These are phyloP conservation scores for Pleurostoma richardsiae DNA, from an alignment of 2,329 filamentous ascomycete species.

Conservation along the genomic window DNA sequence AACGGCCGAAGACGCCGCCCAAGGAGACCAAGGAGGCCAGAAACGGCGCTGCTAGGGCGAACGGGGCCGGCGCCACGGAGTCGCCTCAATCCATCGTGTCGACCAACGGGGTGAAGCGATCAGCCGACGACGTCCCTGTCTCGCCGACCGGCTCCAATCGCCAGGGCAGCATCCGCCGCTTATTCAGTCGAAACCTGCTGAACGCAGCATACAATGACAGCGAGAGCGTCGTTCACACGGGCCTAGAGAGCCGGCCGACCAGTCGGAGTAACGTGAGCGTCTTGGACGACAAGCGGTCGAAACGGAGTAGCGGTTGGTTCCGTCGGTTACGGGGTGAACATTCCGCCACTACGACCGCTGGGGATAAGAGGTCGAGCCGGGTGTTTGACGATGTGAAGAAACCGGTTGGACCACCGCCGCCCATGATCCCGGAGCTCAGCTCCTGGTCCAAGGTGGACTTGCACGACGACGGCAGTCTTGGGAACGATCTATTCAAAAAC, in stretches of 20 bases:
- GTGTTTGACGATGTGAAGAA: conserved; percentile 29
- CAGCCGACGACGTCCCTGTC: conserved; percentile 43
- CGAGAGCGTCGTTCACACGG: conserved; percentile 28
- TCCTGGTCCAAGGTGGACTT: conserved; percentile 43
- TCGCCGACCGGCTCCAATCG: conserved; percentile 48
- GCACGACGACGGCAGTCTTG: conserved; percentile 37
- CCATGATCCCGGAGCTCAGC: conserved; percentile 55
- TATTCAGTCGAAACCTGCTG: conserved; percentile 51
- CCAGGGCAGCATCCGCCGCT: conserved; percentile 50
- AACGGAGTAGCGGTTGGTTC: conserved; percentile 56
- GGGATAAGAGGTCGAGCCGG: conserved; percentile 33
- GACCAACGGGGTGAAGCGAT: conserved; percentile 38
- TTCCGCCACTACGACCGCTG: conserved; percentile 13
- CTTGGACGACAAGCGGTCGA: conserved; percentile 47
- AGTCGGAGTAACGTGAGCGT: conserved; percentile 46
- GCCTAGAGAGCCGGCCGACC: conserved; percentile 31
- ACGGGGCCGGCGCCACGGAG: conserved; percentile 29
- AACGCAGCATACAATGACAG: conserved; percentile 48
- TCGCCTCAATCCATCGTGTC: conserved; percentile 20
- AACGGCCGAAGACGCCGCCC: conserved; percentile 30
- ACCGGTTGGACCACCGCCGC: conserved; percentile 46
- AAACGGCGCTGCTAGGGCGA: conserved; percentile 19
- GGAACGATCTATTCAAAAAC: conserved; percentile 52
- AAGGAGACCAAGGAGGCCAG: conserved; percentile 9
- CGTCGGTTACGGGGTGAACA: conserved; percentile 41